Base-by-base conservation (phyloP, 2,329 filamentous ascomycete genomes). In the Sporothrix phasma region DNA sequence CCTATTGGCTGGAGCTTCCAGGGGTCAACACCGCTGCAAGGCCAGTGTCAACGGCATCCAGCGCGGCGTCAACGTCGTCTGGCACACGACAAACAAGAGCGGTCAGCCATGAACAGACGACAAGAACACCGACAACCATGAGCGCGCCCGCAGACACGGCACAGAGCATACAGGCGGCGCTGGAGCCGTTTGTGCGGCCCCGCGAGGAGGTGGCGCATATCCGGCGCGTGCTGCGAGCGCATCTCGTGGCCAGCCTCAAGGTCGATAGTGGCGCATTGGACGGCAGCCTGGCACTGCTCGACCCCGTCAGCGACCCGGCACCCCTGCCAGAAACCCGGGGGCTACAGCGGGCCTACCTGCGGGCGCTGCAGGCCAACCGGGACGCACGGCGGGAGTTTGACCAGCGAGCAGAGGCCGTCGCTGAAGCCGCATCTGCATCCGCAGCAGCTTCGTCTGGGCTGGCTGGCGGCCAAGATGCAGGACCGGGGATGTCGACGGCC, bases 171-270 rank as follows among this genome's bases (percentile, higher is more conserved):
- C 66, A 58, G 11, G 60, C 53, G 31, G 74, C 73, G 19, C 76
- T 88, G 24, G 74, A 77, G 39, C 79, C 81, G 4, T 84, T 79
- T 66, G 76, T 86, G 64, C 83, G 81, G 61, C 78, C 81, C 31
- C 79, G 83, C 29, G 82, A 86, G 64, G 82, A 87, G 68, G 77
- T 80, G 58, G 76, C 79, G 41, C 80, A 81, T 54, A 81, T 87
- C 64, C 78, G 82, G 66, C 81, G 80, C 59, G 74, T 85, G 34
- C 70, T 86, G 53, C 78, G 81, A 47, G 76, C 81, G 22, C 79
- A 85, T 67, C 74, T 88, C 4, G 78, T 77, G 31, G 76, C 79
- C 24, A 78, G 76, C 67, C 70, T 81, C 19, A 73, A 77, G 17
- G 73, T 77, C 66, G 76, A 66, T 19, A 59, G 37, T 26, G 45